These are phyloP conservation scores for Trametes pubescens DNA, from an alignment of 1,284 basidiomycete genomes.

Conservation along the genomic window DNA sequence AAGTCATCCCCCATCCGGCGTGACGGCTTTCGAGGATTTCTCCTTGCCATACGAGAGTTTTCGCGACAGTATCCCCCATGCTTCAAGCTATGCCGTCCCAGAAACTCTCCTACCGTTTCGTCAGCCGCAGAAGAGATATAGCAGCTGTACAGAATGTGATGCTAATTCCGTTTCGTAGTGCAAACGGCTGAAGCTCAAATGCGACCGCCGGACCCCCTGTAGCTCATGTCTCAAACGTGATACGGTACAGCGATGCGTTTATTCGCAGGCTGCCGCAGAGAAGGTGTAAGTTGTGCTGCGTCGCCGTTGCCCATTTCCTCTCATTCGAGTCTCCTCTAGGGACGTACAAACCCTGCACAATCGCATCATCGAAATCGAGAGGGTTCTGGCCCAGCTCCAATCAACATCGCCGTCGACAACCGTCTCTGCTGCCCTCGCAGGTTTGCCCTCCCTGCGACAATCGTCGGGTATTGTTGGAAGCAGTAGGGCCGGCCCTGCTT, in stretches of 20 bases:
- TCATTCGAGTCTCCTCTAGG: constrained; percentile 43
- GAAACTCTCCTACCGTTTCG: constrained; percentile 10
- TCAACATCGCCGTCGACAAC: constrained; percentile 31
- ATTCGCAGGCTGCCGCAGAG: constrained; percentile 81
- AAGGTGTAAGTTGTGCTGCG: constrained; percentile 66
- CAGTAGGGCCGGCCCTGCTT: constrained; percentile 33
- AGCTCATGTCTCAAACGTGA: constrained; percentile 80
- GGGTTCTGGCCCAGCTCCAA: constrained; percentile 56
- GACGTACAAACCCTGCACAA: constrained; percentile 85
- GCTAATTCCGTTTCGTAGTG: constrained; percentile 55
- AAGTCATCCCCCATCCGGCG: constrained; percentile 32
- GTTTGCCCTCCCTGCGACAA: constrained; percentile 36
- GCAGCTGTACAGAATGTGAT: not conserved
- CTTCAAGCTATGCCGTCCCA: not conserved
- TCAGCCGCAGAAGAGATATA: constrained; percentile 2
- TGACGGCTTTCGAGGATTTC: not conserved
- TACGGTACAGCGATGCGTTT: constrained; percentile 74
- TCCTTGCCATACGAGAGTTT: not conserved
- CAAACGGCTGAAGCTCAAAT: constrained; percentile 84
- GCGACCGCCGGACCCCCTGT: constrained; percentile 78
- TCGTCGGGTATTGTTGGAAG: constrained; percentile 19
- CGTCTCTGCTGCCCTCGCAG: constrained; percentile 30
- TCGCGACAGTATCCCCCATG: not conserved
- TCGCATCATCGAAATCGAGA: constrained; percentile 69
- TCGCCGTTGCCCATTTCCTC: constrained; percentile 4